phyloP scores from a whole-genome alignment of 495 filamentous ascomycete species.

The Daldinia loculata region DNA sequence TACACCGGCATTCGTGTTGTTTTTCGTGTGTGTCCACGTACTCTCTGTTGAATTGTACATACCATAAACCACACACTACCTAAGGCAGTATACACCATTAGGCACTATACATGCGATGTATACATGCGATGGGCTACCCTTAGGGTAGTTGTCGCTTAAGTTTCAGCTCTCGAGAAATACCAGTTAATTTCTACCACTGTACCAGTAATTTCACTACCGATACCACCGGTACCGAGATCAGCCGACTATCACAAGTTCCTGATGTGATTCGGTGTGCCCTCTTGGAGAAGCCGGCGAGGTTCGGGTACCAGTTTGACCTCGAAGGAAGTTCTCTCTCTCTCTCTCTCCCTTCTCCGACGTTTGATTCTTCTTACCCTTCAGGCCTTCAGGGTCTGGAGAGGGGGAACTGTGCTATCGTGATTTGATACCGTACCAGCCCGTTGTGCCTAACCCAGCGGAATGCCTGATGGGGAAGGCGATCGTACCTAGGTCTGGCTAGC shows the following conservation, averaged over 20 bases:
- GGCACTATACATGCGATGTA: neutral
- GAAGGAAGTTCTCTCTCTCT: constrained; percentile 4
- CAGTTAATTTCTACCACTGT: neutral
- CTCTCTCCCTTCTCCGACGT: constrained; percentile 20
- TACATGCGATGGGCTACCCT: neutral
- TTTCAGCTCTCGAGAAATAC: constrained; percentile 24
- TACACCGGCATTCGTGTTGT: constrained; percentile 7
- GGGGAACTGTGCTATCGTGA: constrained; percentile 14
- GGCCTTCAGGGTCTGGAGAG: neutral
- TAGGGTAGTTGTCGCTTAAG: constrained; percentile 24
- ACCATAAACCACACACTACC: no score
- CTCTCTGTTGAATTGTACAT: constrained; percentile 1
- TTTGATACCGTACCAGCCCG: constrained; percentile 27
- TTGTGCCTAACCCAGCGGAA: constrained; percentile 25
- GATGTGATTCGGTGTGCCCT: constrained; percentile 41
- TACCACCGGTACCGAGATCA: constrained; percentile 36
- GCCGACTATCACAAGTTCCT: constrained; percentile 39
- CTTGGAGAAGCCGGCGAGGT: constrained; percentile 38
- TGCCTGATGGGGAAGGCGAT: constrained; percentile 45
- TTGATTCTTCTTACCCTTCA: neutral
- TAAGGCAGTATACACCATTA: no score
- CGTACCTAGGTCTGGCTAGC: constrained; percentile 40
- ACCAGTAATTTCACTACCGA: neutral
- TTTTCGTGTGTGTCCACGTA: constrained; percentile 13
- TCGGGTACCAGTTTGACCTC: constrained; percentile 28